A percentile compares a stretch with the other conserved stretches of the same genome.
Conservation (phyloP, 768 basidiomycete species). For the Guyanaporus albipodus region DNA sequence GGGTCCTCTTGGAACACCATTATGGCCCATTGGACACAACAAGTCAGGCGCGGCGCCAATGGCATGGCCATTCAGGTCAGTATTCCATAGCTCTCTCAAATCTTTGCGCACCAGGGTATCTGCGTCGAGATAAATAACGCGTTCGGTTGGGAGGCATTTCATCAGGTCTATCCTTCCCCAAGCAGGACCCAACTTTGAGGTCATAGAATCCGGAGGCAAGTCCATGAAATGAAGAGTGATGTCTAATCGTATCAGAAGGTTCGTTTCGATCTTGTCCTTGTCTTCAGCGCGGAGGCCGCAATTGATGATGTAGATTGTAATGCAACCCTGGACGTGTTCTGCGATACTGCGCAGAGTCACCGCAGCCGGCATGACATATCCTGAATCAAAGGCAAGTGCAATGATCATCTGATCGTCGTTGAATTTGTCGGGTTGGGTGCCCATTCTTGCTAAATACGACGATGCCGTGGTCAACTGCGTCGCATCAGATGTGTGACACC, state of each 20-base stretch:
- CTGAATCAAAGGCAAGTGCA: slow-evolving; percentile 39
- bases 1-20: slow-evolving; percentile 22
- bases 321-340: slow-evolving; percentile 33
- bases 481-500: too few relatives aligned
- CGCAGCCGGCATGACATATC: slow-evolving; percentile 46
- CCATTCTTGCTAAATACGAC: too few relatives aligned
- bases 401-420: slow-evolving; percentile 49
- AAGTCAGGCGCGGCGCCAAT: slow-evolving; percentile 48
- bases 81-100: slow-evolving; percentile 39
- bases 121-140: slow-evolving; percentile 19
- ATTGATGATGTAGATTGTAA: slow-evolving; percentile 50
- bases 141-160: slow-evolving; percentile 37
- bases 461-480: too few relatives aligned
- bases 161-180: slow-evolving; percentile 55
- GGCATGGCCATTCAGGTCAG: slow-evolving; percentile 37
- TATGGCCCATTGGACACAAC: slow-evolving; percentile 47
- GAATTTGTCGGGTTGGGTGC: too few relatives aligned
- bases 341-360: slow-evolving; percentile 44
- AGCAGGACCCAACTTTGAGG: slow-evolving; percentile 26
- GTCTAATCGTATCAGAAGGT: slow-evolving; percentile 25
- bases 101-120: not conserved
- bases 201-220: slow-evolving; percentile 31
- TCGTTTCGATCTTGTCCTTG: slow-evolving; percentile 29
- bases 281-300: slow-evolving; percentile 40
- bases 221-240: slow-evolving; percentile 41